Evolutionary conservation across 257 asterid genomes (phyloP).

Genomic region (Penstemon davidsonii): DNA sequence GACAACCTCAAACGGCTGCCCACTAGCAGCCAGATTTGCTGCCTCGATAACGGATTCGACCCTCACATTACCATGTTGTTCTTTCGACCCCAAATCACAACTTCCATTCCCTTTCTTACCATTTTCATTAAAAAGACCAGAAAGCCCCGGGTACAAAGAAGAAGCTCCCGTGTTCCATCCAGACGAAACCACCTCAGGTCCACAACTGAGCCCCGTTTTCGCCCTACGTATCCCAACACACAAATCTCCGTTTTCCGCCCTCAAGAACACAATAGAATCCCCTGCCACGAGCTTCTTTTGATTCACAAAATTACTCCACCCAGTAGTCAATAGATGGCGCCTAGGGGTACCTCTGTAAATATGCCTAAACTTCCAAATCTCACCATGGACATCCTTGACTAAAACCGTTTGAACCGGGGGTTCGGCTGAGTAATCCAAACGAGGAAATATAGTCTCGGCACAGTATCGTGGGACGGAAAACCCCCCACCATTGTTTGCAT

Average conservation of each 20-base stretch:
- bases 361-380: slow-evolving; percentile 71
- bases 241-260: slow-evolving; percentile 76
- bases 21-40: slow-evolving; percentile 49
- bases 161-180: slow-evolving; percentile 62
- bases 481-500: slow-evolving; percentile 83
- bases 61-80: slow-evolving; percentile 41
- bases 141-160: slow-evolving; percentile 34
- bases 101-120: slow-evolving; percentile 33
- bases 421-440: slow-evolving; percentile 73
- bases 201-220: slow-evolving; percentile 56
- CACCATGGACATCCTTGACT: slow-evolving; percentile 75
- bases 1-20: slow-evolving; percentile 64
- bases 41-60: slow-evolving; percentile 63
- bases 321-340: slow-evolving; percentile 72
- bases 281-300: slow-evolving; percentile 84
- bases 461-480: slow-evolving; percentile 83
- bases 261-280: slow-evolving; percentile 70
- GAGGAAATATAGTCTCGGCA: slow-evolving; percentile 81
- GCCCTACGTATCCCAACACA: slow-evolving; percentile 75
- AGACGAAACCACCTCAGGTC: slow-evolving; percentile 47
- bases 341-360: slow-evolving; percentile 80
- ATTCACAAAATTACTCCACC: slow-evolving; percentile 84
- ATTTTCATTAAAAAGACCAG: slow-evolving; percentile 31
- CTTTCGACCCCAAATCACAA: slow-evolving; percentile 34
- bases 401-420: slow-evolving; percentile 80